Evolutionary conservation across 176 grass and related monocot species (phyloP).

Genomic region (Urochloa ruziziensis): DNA sequence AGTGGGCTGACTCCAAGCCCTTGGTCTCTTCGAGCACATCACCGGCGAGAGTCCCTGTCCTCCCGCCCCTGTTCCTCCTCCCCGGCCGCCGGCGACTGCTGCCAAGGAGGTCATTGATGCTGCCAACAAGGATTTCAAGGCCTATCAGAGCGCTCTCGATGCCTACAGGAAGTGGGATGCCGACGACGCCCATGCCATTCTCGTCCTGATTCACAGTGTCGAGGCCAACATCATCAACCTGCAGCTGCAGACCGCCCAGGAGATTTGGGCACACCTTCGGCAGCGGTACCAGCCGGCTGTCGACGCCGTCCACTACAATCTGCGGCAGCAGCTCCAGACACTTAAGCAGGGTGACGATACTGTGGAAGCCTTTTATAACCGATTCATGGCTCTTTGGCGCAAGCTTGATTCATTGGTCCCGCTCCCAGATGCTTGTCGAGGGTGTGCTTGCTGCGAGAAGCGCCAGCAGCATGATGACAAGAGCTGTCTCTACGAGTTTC

Average conservation of each 20-base stretch:
- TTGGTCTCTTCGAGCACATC: neutral
- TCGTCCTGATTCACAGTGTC: neutral
- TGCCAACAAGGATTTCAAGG: neutral
- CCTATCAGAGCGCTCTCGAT: neutral
- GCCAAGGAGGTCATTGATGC: neutral
- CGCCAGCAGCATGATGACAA: neutral
- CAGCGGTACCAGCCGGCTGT: neutral
- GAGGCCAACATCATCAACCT: neutral
- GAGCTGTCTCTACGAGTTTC: neutral
- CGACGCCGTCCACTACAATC: neutral
- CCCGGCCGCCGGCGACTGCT: neutral
- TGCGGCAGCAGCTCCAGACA: neutral
- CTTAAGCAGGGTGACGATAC: neutral
- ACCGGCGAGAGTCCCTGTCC: neutral
- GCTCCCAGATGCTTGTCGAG: neutral
- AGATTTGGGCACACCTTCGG: neutral
- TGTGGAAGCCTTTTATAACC: neutral
- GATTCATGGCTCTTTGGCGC: neutral
- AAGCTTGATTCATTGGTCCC: neutral
- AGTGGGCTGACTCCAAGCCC: neutral
- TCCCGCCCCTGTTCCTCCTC: conserved; percentile 2
- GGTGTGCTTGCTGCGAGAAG: neutral
- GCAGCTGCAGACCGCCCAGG: neutral
- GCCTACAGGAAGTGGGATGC: neutral
- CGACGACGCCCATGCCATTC: neutral